Evolutionary conservation across 345 rosid species (phyloP).

Genomic region (Durio zibethinus): DNA sequence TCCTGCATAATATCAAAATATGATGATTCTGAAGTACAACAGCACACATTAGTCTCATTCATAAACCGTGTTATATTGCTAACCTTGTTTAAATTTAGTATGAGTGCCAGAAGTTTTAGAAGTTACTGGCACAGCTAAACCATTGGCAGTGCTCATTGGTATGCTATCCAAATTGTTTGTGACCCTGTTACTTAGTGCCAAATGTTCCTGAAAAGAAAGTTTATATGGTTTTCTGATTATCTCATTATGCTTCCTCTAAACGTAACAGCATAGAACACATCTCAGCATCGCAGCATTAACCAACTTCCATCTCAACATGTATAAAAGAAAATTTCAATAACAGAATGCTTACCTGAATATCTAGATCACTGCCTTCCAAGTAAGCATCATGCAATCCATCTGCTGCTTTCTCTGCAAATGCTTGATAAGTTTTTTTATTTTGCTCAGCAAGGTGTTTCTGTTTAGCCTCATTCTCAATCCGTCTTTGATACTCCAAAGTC

Average conservation of each 20-base stretch:
- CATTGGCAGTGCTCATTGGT: conserved; percentile 25
- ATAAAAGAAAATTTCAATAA: conserved; percentile 8
- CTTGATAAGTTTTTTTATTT: conserved; percentile 47
- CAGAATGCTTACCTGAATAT: conserved; percentile 32
- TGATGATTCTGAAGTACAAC: conserved; percentile 7
- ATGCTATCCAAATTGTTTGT: conserved; percentile 33
- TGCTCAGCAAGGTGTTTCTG: conserved; percentile 82
- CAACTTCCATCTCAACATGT: conserved; percentile 17
- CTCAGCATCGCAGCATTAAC: neutral
- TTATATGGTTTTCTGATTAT: neutral
- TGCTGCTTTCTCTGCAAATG: conserved; percentile 30
- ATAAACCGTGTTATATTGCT: conserved; percentile 14
- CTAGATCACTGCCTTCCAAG: conserved; percentile 29
- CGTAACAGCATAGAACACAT: neutral
- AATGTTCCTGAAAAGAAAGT: conserved; percentile 41
- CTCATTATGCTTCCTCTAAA: neutral
- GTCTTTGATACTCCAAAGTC: conserved; percentile 80
- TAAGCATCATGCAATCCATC: conserved; percentile 31
- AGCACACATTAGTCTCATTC: conserved; percentile 4
- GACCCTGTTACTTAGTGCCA: conserved; percentile 30
- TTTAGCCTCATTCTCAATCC: conserved; percentile 88
- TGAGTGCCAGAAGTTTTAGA: conserved; percentile 26
- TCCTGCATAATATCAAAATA: conserved; percentile 34
- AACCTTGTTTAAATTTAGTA: conserved; percentile 48
- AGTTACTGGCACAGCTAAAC: conserved; percentile 24